Evolutionary conservation across 2,329 filamentous ascomycete genomes (phyloP).

Genomic region (Madurella fahalii): DNA sequence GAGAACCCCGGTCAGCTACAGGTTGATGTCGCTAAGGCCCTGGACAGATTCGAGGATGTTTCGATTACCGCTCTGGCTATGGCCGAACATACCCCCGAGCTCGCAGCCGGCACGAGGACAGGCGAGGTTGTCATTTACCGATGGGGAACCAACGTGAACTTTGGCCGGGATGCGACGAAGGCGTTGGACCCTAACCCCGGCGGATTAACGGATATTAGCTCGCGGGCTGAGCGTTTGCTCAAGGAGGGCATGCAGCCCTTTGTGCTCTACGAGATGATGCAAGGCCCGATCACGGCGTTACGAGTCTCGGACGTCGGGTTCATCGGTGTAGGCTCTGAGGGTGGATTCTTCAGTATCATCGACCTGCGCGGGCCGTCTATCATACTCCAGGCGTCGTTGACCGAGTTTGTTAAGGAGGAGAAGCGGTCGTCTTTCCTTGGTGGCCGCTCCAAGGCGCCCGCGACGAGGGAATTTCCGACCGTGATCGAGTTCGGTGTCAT

Average conservation of each 20-base stretch:
- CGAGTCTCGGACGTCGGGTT: slow-evolving; percentile 93
- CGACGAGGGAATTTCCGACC: slow-evolving; percentile 69
- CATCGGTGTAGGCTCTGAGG: slow-evolving; percentile 79
- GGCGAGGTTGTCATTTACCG: slow-evolving; percentile 87
- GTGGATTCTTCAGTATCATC: slow-evolving; percentile 74
- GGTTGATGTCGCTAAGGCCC: slow-evolving; percentile 77
- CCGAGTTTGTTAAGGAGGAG: slow-evolving; percentile 70
- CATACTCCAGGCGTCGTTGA: slow-evolving; percentile 70
- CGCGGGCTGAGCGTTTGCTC: slow-evolving; percentile 65
- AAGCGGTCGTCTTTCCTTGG: slow-evolving; percentile 71
- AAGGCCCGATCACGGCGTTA: slow-evolving; percentile 73
- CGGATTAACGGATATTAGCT: slow-evolving; percentile 69
- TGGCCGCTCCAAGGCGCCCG: slow-evolving; percentile 43
- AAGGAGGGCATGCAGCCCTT: slow-evolving; percentile 68
- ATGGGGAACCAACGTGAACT: slow-evolving; percentile 77
- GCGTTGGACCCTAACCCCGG: slow-evolving; percentile 57
- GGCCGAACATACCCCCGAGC: slow-evolving; percentile 74
- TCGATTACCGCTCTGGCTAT: slow-evolving; percentile 77
- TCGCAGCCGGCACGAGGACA: slow-evolving; percentile 72
- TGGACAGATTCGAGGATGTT: slow-evolving; percentile 73
- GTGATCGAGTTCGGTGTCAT: slow-evolving; percentile 87
- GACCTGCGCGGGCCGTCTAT: slow-evolving; percentile 84
- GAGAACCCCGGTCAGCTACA: slow-evolving; percentile 81
- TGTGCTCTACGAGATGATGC: slow-evolving; percentile 75
- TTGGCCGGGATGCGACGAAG: slow-evolving; percentile 57